Evolutionary conservation across 768 basidiomycete genomes (phyloP).

Genomic region (Xanthoconium purpureum): DNA sequence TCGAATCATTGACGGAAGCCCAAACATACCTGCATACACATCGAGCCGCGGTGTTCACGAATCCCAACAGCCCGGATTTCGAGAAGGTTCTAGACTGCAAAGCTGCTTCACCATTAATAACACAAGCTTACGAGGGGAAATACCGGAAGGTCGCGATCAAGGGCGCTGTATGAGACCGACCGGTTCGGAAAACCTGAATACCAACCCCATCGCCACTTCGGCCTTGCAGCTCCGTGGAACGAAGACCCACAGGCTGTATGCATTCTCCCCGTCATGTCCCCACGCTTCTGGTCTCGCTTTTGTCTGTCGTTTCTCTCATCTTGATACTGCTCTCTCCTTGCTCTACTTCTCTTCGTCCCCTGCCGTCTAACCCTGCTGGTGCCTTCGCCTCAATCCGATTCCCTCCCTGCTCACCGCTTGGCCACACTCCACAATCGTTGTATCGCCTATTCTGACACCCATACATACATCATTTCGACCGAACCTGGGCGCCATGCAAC

Average conservation of each 20-base stretch:
- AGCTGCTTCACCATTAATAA: constrained; percentile 51
- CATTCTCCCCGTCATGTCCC: constrained; percentile 9
- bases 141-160: constrained; percentile 87
- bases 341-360: constrained; percentile 8
- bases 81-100: constrained; percentile 75
- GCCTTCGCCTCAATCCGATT: constrained; percentile 1
- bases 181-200: constrained; percentile 4
- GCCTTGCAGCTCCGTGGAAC: constrained; percentile 12
- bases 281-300: constrained; percentile 8
- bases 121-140: constrained; percentile 70
- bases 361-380: constrained; percentile 9
- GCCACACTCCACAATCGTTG: not conserved
- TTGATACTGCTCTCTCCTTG: constrained; percentile 6
- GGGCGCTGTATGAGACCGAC: constrained; percentile 70
- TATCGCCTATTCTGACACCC: constrained; percentile 6
- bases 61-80: constrained; percentile 57
- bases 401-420: constrained; percentile 4
- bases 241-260: constrained; percentile 11
- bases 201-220: not conserved
- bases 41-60: constrained; percentile 61
- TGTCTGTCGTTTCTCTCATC: constrained; percentile 13
- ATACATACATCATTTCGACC: constrained; percentile 1
- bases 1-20: constrained; percentile 58
- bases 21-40: constrained; percentile 71
- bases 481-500: not conserved